A percentile compares a stretch with the other conserved stretches of the same genome.
phyloP scores from a whole-genome alignment of 169 alveolate genomes.

The Babesia caballi region DNA sequence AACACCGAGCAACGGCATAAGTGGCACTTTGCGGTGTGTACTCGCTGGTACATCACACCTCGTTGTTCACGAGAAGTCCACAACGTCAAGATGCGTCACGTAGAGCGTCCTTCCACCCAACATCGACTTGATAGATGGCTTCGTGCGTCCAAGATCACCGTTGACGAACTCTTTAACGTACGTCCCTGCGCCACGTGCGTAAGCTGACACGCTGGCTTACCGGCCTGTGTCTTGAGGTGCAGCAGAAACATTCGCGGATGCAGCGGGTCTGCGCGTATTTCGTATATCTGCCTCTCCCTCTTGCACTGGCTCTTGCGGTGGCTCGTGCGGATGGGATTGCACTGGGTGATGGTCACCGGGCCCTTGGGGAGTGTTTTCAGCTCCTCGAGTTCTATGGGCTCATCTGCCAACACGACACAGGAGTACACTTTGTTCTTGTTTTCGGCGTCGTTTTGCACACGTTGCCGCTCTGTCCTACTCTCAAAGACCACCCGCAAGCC shows the following conservation, averaged over 20 bases:
- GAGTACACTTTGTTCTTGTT: conserved; percentile 34
- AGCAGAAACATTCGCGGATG: conserved; percentile 48
- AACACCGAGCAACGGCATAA: too few species aligned
- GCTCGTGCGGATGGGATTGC: conserved; percentile 74
- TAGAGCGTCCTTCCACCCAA: conserved; percentile 41
- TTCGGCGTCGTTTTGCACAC: conserved; percentile 36
- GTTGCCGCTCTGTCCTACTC: conserved; percentile 23
- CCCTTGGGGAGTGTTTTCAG: conserved; percentile 31
- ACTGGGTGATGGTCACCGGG: conserved; percentile 62
- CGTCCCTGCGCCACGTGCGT: conserved; percentile 64
- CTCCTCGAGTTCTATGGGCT: not conserved
- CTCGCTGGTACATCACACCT: too few species aligned
- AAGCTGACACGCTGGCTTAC: conserved; percentile 11
- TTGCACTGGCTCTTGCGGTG: conserved; percentile 67
- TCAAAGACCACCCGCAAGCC: conserved; percentile 16
- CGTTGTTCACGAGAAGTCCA: conserved; percentile 6
- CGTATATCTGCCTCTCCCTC: conserved; percentile 66
- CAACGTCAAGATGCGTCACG: conserved; percentile 35
- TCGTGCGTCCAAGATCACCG: conserved; percentile 83
- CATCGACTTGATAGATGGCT: conserved; percentile 74
- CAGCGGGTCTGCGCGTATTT: conserved; percentile 57
- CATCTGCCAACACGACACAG: conserved; percentile 39
- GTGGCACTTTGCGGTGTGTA: too few species aligned
- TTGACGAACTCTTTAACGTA: conserved; percentile 83
- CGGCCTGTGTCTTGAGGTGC: conserved; percentile 50